Evolutionary conservation across 2,329 filamentous ascomycete genomes (phyloP).

Genomic region (Fusarium mundagurra): DNA sequence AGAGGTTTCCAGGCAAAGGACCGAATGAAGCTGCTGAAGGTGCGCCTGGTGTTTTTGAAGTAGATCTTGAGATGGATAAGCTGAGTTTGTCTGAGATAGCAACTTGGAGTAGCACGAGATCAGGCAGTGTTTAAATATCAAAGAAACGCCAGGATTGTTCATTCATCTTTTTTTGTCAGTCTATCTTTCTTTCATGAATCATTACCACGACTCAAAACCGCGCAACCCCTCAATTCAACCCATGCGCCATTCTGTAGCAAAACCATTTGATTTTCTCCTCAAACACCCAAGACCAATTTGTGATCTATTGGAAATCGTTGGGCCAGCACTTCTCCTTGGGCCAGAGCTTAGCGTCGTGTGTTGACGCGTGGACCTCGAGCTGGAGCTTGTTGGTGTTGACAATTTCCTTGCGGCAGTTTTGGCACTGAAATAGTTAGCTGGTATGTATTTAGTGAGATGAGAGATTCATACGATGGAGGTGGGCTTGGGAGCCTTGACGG

Average conservation of each 20-base stretch:
- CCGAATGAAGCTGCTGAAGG: background rate
- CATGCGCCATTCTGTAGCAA: background rate
- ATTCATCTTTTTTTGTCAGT: background rate
- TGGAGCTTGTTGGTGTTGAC: constrained; percentile 62
- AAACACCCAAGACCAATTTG: too few relatives aligned
- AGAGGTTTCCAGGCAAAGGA: background rate
- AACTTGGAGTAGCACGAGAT: background rate
- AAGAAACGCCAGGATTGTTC: constrained; percentile 6
- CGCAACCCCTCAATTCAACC: background rate
- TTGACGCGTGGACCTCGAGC: constrained; percentile 62
- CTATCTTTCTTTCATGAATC: constrained; percentile 23
- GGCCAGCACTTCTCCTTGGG: constrained; percentile 69
- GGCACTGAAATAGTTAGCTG: constrained; percentile 49
- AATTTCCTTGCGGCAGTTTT: constrained; percentile 61
- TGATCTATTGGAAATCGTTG: constrained; percentile 52
- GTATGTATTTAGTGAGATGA: too few relatives aligned
- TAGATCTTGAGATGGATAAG: background rate
- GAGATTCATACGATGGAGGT: constrained; percentile 38
- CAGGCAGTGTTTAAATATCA: background rate
- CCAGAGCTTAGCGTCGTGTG: constrained; percentile 60
- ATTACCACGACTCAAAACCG: constrained; percentile 5
- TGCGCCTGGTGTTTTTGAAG: constrained; percentile 1
- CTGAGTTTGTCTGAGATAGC: background rate
- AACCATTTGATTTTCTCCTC: too few relatives aligned
- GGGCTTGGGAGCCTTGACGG: constrained; percentile 62